Percentiles rank a stretch among this genome's conserved stretches.
These are phyloP conservation scores for Fusarium sp. DNA, from an alignment of 2,329 filamentous ascomycete genomes.

Conservation along the genomic window DNA sequence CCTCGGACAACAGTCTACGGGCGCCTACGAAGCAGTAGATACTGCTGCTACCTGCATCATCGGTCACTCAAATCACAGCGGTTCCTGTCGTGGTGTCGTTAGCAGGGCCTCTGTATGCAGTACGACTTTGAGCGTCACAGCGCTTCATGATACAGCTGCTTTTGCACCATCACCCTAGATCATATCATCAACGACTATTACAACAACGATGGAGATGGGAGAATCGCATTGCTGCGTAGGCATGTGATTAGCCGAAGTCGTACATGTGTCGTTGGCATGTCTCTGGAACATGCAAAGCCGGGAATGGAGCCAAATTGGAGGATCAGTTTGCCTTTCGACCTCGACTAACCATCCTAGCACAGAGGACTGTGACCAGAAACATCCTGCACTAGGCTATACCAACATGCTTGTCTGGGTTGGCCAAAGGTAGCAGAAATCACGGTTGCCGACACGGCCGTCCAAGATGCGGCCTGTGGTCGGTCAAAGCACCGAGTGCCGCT, in stretches of 20 bases:
- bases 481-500: background rate
- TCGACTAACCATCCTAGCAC: background rate
- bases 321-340: background rate
- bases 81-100: conserved; percentile 11
- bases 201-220: background rate
- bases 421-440: background rate
- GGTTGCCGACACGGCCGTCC: background rate
- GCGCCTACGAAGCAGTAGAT: conserved; percentile 1
- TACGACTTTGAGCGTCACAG: conserved; percentile 10
- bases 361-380: background rate
- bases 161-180: background rate
- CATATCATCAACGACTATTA: background rate
- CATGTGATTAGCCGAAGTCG: conserved; percentile 28
- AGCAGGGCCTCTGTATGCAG: conserved; percentile 4
- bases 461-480: background rate
- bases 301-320: background rate
- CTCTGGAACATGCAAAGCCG: background rate
- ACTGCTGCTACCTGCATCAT: conserved; percentile 19
- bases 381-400: background rate
- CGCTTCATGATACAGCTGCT: background rate
- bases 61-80: conserved; percentile 21
- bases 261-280: background rate
- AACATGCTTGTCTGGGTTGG: background rate
- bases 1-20: background rate
- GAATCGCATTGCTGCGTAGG: conserved; percentile 21